Evolutionary conservation across 2,329 filamentous ascomycete genomes (phyloP), one percentile per base, ranked within the genome.

Genomic region (Torrubiellomyces zombiae): DNA sequence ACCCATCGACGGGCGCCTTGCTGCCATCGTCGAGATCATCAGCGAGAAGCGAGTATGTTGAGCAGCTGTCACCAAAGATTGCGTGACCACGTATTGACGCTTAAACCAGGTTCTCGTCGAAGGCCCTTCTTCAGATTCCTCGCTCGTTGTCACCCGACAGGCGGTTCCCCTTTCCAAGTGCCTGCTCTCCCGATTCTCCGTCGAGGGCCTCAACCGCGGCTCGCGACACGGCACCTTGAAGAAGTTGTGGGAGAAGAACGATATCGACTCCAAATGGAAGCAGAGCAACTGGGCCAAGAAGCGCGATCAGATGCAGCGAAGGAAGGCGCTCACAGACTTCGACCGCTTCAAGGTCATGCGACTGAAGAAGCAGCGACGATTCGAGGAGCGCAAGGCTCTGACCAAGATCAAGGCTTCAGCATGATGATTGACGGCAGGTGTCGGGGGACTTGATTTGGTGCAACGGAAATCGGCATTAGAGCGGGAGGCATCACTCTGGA

Each of bases 331-430:
- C 43, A 91, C 76, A 62, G 89, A 98, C 72, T 98, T 98, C 56
- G 89, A 98, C 70, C 78, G 89, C 60, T 98, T 95, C 82, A 94
- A 98, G 80, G 89, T 95, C 50, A 70, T 95, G 74, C 77, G 86
- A 62, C 70, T 95, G 64, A 91, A 86, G 78, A 98, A 98, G 76
- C 85, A 94, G 77, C 81, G 85, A 58, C 80, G 85, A 57, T 95
- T 91, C 66, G 85, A 94, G 71, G 77, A 93, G 63, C 78, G 78
- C 65, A 95, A 94, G 78, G 76, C 81, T 50, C 69, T 91, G 55
- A 81, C 83, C 55, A 92, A 93, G 74, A 66, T 92, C 63, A 79
- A 78, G 67, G 75, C 78, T 48, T 63, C 75, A 47, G 75, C 78
- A 57, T 81, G 78, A 62, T 38, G 35, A 53, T 56, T 50, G 37